Evolutionary conservation across 192 early-diverging fungal genomes (phyloP), one percentile per base, ranked within the genome.

Genomic region (Kickxella alabastrina): DNA sequence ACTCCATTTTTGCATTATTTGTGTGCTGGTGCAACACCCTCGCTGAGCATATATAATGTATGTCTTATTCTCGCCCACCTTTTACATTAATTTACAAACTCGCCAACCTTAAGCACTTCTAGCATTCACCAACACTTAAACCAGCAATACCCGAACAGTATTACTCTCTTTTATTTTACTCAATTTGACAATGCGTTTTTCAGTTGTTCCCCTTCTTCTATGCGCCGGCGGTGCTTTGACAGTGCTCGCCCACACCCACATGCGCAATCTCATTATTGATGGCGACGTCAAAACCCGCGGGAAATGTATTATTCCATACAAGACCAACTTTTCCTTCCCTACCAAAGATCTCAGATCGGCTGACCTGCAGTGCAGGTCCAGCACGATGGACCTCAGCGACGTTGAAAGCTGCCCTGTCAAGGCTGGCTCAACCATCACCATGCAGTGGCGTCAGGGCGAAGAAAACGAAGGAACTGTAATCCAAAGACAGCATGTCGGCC

Each of bases 221-320:
- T 8, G 25, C 15, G 46, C 18, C 32, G 35, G 31, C 46, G 17
- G 46, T 48, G 46, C 46, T 48, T 48, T 48, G 46, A 48, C 46
- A 48, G 46, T 32, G 22, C 18, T 48, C 4, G 46, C 46, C 18
- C 46, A 48, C 19, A 48, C 46, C 7, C 29, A 48, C 21, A 35
- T 48, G 6, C 29, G 32, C 46, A 48, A 48, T 32, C 15, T 48
- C 5, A 19, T 36, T 23, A 18, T 48, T 27, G 28, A 48, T 8
- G 18, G 35, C 18, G 8, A 14, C 17, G 29, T 34, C 17, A 19
- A 34, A 35, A 29, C 32, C 15, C 18, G 28, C 17, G 46, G 46
- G 3, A 19, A 48, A 10, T 27, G 28, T 12, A 48, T 48, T 22
- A 5, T 32, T 10, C 29, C 29, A 0, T 48, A 48, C 31, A 17